A percentile compares a stretch with the other conserved stretches of the same genome.
Conservation (phyloP, 768 basidiomycete species). For the Termitomyces sp. region DNA sequence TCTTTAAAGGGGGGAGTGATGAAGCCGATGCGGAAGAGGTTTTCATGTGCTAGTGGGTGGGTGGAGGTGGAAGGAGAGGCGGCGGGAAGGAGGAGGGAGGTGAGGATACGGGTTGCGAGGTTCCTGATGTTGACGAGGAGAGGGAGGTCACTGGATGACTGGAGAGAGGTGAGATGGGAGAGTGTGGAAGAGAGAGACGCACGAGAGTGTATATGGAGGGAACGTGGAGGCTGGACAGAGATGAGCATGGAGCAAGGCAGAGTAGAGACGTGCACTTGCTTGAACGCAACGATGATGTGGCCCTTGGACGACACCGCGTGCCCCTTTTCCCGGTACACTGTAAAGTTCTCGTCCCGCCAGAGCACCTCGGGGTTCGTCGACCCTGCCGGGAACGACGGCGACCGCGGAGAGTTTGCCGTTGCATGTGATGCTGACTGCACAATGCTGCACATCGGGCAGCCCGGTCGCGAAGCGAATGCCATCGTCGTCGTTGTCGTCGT, state of each 20-base stretch:
- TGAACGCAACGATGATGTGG: conserved; percentile 73
- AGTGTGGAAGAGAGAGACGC: conserved; percentile 27
- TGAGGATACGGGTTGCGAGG: conserved; percentile 53
- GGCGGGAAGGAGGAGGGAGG: conserved; percentile 35
- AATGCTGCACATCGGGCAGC: conserved; percentile 77
- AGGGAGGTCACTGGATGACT: conserved; percentile 76
- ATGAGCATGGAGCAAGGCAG: conserved; percentile 1
- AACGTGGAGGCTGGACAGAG: conserved; percentile 58
- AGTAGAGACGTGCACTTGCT: conserved; percentile 43
- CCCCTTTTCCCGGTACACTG: conserved; percentile 64
- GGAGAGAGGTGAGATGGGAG: conserved; percentile 6
- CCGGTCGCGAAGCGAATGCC: conserved; percentile 58
- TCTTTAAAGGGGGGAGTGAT: conserved; percentile 78
- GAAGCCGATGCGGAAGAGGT: conserved; percentile 64
- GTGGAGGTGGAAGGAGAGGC: conserved; percentile 28
- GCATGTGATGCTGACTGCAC: conserved; percentile 51
- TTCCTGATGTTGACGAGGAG: conserved; percentile 62
- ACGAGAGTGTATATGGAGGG: conserved; percentile 75
- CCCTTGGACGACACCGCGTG: conserved; percentile 72
- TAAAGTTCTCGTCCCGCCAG: conserved; percentile 77
- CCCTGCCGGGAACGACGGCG: conserved; percentile 41
- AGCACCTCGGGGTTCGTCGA: conserved; percentile 57
- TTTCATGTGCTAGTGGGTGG: conserved; percentile 18
- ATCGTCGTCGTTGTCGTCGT: conserved; percentile 37
- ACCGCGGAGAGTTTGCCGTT: conserved; percentile 39